A percentile compares a stretch with the other conserved stretches of the same genome.
phyloP scores from a whole-genome alignment of 1,284 basidiomycete species.

The Cryptococcus maquisensis region DNA sequence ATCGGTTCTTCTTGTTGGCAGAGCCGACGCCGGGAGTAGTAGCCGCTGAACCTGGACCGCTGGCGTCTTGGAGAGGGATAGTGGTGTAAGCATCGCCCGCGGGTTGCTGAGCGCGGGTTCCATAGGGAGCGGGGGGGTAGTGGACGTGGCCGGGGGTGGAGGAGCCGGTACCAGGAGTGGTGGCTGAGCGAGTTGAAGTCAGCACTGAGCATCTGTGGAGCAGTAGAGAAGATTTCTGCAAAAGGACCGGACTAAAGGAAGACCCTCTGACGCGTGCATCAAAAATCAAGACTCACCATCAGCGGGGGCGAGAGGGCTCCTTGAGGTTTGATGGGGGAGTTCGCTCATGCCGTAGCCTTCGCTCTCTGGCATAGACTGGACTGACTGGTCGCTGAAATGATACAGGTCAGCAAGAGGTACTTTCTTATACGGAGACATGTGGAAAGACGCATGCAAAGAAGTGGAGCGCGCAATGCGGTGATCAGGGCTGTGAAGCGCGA shows the following conservation, averaged over 20 bases:
- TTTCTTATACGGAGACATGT: neutral
- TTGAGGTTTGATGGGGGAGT: constrained; percentile 12
- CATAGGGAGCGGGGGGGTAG: constrained; percentile 36
- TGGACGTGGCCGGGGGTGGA: constrained; percentile 23
- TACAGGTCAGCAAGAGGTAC: neutral
- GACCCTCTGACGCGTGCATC: neutral
- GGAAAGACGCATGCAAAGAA: neutral
- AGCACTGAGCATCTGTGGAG: neutral
- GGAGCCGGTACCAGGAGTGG: neutral
- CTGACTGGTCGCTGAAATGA: constrained; percentile 18
- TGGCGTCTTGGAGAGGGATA: constrained; percentile 32
- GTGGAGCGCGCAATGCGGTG: neutral
- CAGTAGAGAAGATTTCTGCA: neutral
- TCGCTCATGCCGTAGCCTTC: constrained; percentile 19
- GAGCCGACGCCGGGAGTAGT: constrained; percentile 16
- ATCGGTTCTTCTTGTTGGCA: constrained; percentile 24
- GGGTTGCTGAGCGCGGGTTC: neutral
- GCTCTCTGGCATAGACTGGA: constrained; percentile 13
- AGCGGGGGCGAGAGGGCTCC: constrained; percentile 17
- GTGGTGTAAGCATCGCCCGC: constrained; percentile 24
- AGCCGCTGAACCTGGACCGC: neutral
- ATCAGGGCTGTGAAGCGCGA: neutral
- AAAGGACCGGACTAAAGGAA: neutral
- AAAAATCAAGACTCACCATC: constrained; percentile 10
- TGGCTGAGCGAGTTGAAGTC: neutral